A percentile compares a stretch with the other conserved stretches of the same genome.
Conservation (phyloP, 2,329 filamentous ascomycete genomes). For the Ascochyta rabiei region DNA sequence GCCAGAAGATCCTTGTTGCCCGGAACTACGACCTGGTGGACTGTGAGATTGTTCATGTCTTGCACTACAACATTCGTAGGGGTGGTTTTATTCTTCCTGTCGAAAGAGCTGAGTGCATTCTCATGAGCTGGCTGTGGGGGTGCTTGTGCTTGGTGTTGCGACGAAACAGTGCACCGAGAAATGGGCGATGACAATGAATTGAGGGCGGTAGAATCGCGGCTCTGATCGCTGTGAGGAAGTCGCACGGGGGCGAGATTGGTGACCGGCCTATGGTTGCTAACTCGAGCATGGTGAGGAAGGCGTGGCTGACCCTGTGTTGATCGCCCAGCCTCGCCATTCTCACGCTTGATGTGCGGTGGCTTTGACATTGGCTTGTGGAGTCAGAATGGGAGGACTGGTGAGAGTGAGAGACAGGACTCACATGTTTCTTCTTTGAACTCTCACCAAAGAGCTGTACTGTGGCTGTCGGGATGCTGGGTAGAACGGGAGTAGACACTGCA, state of each 20-base stretch:
- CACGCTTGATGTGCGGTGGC: neutral
- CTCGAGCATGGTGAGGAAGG: neutral
- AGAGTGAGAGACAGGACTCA: neutral
- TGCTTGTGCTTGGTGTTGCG: neutral
- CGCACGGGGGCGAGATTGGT: neutral
- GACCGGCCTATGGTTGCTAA: neutral
- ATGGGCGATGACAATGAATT: neutral
- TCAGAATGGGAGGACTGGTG: neutral
- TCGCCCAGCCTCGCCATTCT: neutral
- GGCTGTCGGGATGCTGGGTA: neutral
- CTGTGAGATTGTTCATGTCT: neutral
- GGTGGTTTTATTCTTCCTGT: neutral
- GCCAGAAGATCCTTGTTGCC: neutral
- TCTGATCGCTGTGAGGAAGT: neutral
- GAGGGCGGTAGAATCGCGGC: neutral
- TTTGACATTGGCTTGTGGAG: neutral
- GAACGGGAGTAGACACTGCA: neutral
- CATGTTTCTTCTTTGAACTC: neutral
- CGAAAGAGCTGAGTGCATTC: neutral
- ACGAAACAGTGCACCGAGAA: neutral
- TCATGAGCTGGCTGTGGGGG: neutral
- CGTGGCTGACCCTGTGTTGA: neutral
- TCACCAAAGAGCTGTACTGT: neutral
- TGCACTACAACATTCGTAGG: neutral
- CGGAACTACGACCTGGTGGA: neutral